Evolutionary conservation across 2,329 filamentous ascomycete species (phyloP).

Genomic region (Fusarium pseudonygamai): DNA sequence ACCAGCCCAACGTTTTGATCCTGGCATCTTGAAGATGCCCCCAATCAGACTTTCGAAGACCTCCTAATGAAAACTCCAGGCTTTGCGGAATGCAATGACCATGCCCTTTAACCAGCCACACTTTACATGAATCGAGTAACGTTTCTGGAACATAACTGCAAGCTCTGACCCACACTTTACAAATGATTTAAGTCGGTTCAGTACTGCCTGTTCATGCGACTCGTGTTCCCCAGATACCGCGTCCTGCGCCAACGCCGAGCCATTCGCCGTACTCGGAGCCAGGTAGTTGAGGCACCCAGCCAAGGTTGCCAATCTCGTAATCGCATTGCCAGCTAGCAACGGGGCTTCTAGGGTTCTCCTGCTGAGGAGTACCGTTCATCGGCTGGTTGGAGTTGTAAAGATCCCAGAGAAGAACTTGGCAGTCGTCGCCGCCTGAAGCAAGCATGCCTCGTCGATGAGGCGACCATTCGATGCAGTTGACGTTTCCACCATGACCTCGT

Average conservation of each 20-base stretch:
- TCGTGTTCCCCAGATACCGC: conserved; percentile 82
- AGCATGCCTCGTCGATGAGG: conserved; percentile 86
- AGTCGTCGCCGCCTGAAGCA: conserved; percentile 92
- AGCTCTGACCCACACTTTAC: conserved; percentile 5
- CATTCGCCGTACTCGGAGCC: conserved; percentile 80
- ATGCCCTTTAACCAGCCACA: conserved; percentile 31
- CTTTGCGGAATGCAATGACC: conserved; percentile 43
- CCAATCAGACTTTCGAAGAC: conserved; percentile 29
- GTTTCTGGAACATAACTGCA: conserved; percentile 10
- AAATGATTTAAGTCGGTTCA: conserved; percentile 30
- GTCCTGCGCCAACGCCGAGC: conserved; percentile 82
- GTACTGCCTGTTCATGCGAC: conserved; percentile 43
- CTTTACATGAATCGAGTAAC: conserved; percentile 39
- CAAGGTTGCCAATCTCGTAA: conserved; percentile 85
- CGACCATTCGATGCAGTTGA: conserved; percentile 98
- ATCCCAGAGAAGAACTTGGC: conserved; percentile 92
- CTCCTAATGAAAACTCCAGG: conserved; percentile 38
- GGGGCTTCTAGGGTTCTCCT: conserved; percentile 71
- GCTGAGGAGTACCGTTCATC: conserved; percentile 60
- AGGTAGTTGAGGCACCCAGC: conserved; percentile 80
- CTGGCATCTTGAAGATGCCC: conserved; percentile 35
- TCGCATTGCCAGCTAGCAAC: conserved; percentile 85
- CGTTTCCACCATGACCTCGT: conserved; percentile 82
- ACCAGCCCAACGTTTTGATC: conserved; percentile 35
- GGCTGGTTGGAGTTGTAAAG: conserved; percentile 71